These are phyloP conservation scores for Stereum hirsutum DNA, from an alignment of 1,284 basidiomycete genomes.

Conservation along the genomic window DNA sequence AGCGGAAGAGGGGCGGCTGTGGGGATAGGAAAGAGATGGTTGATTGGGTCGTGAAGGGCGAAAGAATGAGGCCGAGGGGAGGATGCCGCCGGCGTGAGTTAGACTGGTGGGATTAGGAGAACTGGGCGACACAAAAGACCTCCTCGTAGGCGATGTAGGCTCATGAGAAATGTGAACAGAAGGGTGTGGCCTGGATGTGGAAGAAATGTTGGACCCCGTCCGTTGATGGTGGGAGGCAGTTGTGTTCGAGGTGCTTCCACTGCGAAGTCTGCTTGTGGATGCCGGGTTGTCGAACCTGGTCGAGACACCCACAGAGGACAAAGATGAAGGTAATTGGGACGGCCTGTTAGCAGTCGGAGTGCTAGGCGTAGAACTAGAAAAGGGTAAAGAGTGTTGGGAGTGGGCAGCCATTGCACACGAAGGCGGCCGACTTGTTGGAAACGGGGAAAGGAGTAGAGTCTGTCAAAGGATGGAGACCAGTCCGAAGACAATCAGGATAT, in stretches of 20 bases:
- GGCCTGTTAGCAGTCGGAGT: slow-evolving; percentile 11
- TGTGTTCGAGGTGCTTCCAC: slow-evolving; percentile 3
- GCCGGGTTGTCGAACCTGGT: slow-evolving; percentile 10
- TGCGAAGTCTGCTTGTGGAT: slow-evolving; percentile 5
- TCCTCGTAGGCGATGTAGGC: slow-evolving; percentile 10
- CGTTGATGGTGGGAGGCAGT: slow-evolving; percentile 4
- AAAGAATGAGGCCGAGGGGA: slow-evolving; percentile 69
- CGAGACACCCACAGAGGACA: slow-evolving; percentile 13
- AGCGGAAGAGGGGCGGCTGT: slow-evolving; percentile 19
- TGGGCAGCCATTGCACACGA: slow-evolving; percentile 3
- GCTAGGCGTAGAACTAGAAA: slow-evolving; percentile 10
- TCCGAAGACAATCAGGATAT: too few species aligned
- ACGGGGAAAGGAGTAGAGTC: too few species aligned
- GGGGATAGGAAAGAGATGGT: slow-evolving; percentile 20
- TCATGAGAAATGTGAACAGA: slow-evolving; percentile 4
- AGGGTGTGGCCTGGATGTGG: slow-evolving; percentile 8
- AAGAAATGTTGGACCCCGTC: slow-evolving; percentile 9
- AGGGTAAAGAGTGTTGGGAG: slow-evolving; percentile 14
- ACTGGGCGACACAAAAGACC: slow-evolving; percentile 5
- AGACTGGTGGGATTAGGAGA: slow-evolving; percentile 17
- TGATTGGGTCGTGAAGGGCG: slow-evolving; percentile 50
- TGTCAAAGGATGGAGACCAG: too few species aligned
- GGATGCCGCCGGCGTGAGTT: slow-evolving; percentile 64
- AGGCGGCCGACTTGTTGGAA: background rate
- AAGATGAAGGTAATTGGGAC: slow-evolving; percentile 12